Base-by-base conservation (phyloP, 805 yeast genomes). In the Sugiyamaella smithiae region DNA sequence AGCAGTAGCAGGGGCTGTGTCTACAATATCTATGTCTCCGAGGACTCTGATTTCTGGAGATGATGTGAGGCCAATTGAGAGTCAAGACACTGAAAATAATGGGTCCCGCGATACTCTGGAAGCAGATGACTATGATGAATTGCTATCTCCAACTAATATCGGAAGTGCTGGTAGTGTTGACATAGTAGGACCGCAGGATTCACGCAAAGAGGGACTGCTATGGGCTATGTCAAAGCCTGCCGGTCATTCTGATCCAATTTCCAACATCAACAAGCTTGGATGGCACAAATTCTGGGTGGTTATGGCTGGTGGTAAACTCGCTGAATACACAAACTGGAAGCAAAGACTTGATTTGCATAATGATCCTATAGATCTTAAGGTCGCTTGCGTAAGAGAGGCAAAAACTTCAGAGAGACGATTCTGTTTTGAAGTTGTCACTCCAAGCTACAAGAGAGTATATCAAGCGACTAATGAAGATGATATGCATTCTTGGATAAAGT, bases 281-380 rank as follows among this genome's bases (percentile, higher is more conserved):
- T 89, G 96, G 97, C 95, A 88, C 64, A 88, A 87, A 59, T 89
- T 84, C 63, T 86, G 95, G 90, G 85, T 88, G 0, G 86, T 82
- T 0, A 69, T 88, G 43, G 75, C 77, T 11, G 77, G 80, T n/a
- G 89, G 91, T 1, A 76, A 73, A 50, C 67, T 88, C 36, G 71
- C 74, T 38, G 93, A 88, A 60, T 88, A 77, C 61, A 74, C 84
- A 40, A 89, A 88, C 65, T 88, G 95, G 93, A 77, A 90, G 57
- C 78, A 74, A 48, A 88, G 88, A 17, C 70, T 72, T 16, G 76
- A 74, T 25, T 72, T 81, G 14, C 78, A 86, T 53, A 76, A 80
- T 53, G 75, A 74, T 17, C 89, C 93, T 2, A 77, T 88, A 11
- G 86, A 85, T 51, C 64, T 88, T 35, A 81, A 88, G 1, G 73